Conservation (phyloP, 2,329 filamentous ascomycete genomes). For the Microdochium bolleyi region DNA sequence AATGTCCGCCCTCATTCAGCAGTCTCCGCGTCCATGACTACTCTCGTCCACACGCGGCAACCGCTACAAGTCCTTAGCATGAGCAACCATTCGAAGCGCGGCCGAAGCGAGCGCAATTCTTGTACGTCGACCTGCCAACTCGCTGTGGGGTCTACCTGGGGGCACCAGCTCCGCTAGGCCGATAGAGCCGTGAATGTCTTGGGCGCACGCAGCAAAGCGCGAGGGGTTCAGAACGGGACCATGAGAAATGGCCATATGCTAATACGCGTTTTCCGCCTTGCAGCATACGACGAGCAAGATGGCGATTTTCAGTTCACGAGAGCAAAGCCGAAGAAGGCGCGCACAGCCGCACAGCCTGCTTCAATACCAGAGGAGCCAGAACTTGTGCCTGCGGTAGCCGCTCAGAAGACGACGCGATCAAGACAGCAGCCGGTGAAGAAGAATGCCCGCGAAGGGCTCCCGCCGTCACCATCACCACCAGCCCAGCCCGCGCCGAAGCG, state of each 20-base stretch:
- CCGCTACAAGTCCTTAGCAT: conserved; percentile 62
- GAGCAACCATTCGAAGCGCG: conserved; percentile 53
- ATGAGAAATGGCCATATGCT: conserved; percentile 4
- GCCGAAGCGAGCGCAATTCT: conserved; percentile 57
- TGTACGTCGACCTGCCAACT: conserved; percentile 44
- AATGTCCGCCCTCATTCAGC: conserved; percentile 22
- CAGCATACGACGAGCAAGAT: conserved; percentile 63
- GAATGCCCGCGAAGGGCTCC: conserved; percentile 11
- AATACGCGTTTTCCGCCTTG: conserved; percentile 1
- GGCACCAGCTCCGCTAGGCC: neutral
- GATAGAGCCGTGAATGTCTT: too few species aligned
- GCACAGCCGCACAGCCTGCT: conserved; percentile 39
- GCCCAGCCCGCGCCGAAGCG: conserved; percentile 29
- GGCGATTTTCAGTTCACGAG: conserved; percentile 72
- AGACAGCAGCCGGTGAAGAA: conserved; percentile 21
- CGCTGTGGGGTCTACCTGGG: too few species aligned
- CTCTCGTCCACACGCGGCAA: conserved; percentile 55
- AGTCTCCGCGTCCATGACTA: conserved; percentile 55
- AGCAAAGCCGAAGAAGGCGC: conserved; percentile 52
- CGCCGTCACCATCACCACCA: conserved; percentile 3
- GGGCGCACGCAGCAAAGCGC: neutral
- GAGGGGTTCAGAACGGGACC: conserved; percentile 1
- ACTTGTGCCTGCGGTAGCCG: conserved; percentile 17
- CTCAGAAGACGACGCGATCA: conserved; percentile 26
- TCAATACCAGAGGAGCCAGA: conserved; percentile 30